phyloP scores from a whole-genome alignment of 2,329 filamentous ascomycete species.

The Myriosclerotinia duriaeana region DNA sequence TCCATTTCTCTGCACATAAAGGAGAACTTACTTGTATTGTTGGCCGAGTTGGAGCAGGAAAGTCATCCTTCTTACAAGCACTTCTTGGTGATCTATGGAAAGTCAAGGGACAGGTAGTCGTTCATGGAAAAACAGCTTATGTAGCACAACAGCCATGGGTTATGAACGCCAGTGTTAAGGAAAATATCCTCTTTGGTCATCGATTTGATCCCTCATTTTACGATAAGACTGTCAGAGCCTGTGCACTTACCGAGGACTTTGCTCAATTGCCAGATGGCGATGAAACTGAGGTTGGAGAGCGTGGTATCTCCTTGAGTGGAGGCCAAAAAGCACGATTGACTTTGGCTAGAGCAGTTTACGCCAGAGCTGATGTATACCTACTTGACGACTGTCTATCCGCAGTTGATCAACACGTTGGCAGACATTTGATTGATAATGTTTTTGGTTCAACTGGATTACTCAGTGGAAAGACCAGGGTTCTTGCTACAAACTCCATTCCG shows the following conservation, averaged over 20 bases:
- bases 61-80: conserved; percentile 86
- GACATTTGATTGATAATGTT: conserved; percentile 92
- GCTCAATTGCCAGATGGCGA: conserved; percentile 90
- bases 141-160: conserved; percentile 94
- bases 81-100: conserved; percentile 93
- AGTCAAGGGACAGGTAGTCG: conserved; percentile 74
- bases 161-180: conserved; percentile 94
- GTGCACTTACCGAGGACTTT: conserved; percentile 88
- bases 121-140: conserved; percentile 83
- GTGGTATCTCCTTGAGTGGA: conserved; percentile 92
- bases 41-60: conserved; percentile 90
- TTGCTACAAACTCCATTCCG: conserved; percentile 93
- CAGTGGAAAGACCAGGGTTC: conserved; percentile 80
- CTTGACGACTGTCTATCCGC: conserved; percentile 93
- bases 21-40: conserved; percentile 92
- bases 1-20: conserved; percentile 86
- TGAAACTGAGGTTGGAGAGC: conserved; percentile 93
- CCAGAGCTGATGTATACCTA: conserved; percentile 92
- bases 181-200: conserved; percentile 97
- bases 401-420: conserved; percentile 96
- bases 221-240: conserved; percentile 86
- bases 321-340: conserved; percentile 95
- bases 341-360: conserved; percentile 90
- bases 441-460: conserved; percentile 82
- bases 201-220: conserved; percentile 93